These are phyloP conservation scores for Kuraishia hungarica DNA, from an alignment of 805 yeast species.

Conservation along the genomic window DNA sequence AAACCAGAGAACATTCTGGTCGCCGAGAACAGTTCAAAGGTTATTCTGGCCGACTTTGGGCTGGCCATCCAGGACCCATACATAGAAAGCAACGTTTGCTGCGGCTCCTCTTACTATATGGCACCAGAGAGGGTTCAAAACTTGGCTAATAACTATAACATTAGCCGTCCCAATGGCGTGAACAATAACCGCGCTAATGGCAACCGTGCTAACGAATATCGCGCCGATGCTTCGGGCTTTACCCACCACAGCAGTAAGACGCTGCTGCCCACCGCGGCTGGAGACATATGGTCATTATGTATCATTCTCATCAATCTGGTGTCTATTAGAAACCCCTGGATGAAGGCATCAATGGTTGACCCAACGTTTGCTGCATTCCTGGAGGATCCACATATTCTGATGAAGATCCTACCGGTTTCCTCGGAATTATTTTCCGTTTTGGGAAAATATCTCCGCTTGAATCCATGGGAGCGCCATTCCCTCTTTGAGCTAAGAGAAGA, in stretches of 20 bases:
- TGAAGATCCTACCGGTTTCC: slow-evolving; percentile 67
- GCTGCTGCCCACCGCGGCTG: slow-evolving; percentile 54
- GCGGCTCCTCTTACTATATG: slow-evolving; percentile 89
- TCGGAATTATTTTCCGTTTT: slow-evolving; percentile 48
- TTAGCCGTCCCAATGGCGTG: slow-evolving; percentile 6
- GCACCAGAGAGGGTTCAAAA: slow-evolving; percentile 67
- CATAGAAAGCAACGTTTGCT: slow-evolving; percentile 63
- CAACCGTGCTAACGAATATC: neutral
- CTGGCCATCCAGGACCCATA: slow-evolving; percentile 56
- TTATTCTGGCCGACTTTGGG: slow-evolving; percentile 83
- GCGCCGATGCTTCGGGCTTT: slow-evolving; percentile 3
- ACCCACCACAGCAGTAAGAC: slow-evolving; percentile 20
- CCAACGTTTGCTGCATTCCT: slow-evolving; percentile 59
- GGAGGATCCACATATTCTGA: slow-evolving; percentile 43
- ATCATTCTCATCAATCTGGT: slow-evolving; percentile 72
- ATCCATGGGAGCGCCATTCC: slow-evolving; percentile 39
- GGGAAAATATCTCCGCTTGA: slow-evolving; percentile 30
- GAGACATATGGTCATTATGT: slow-evolving; percentile 86
- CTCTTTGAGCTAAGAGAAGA: slow-evolving; percentile 31
- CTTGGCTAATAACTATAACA: slow-evolving; percentile 30
- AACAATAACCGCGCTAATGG: no score
- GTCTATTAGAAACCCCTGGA: slow-evolving; percentile 88
- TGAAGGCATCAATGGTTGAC: slow-evolving; percentile 63
- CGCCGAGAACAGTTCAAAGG: slow-evolving; percentile 41
- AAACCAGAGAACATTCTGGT: slow-evolving; percentile 92